Evolutionary conservation across 331 rosid species (phyloP), one percentile per base, ranked within the genome.

Genomic region (Rosa hybrid): DNA sequence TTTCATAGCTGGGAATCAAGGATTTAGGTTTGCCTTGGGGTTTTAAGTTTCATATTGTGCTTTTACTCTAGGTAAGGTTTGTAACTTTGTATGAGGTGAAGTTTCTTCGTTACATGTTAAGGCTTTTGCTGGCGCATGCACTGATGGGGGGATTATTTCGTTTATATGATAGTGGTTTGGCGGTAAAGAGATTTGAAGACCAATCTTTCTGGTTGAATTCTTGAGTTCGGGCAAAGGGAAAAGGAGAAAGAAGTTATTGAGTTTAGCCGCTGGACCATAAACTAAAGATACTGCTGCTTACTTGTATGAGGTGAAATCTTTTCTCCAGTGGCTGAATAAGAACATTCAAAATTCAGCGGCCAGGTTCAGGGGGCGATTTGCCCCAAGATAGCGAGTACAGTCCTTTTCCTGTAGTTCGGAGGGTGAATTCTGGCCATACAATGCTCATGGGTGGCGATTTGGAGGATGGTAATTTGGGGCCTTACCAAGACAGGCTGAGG

Each of bases 281-380:
- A 41, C 81, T 13, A n/a, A 71, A 54, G 72, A 38, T 73, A 64
- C 72, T 51, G 60, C 75, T 63, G 34, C 56, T 56, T 25, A 59
- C 69, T 70, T 57, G 78, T 27, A n/a, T 4, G 45, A 13, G 63
- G 83, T 70, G 67, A 54, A 78, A 64, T 76, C 54, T 65, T 64
- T 72, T 1, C 71, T 81, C 71, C n/a, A 25, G 54, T 69, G 85
- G 83, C 69, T 81, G 75, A 75, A 50, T 72, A 82, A 81, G 84
- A 77, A 23, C 68, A 38, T 82, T 83, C 97, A 90, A 93, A 85
- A 93, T 95, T 90, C 93, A 91, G 97, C 98, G 92, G 68, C 92
- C 92, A 85, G 94, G 91, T 83, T 91, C 98, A 79, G 99, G 99
- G 98, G 99, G 92, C 81, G 94, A 95, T 82, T 87, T 95, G 94